Percentiles rank a stretch among this genome's conserved stretches.
Conservation (phyloP, 768 basidiomycete genomes). For the Artomyces pyxidatus region DNA sequence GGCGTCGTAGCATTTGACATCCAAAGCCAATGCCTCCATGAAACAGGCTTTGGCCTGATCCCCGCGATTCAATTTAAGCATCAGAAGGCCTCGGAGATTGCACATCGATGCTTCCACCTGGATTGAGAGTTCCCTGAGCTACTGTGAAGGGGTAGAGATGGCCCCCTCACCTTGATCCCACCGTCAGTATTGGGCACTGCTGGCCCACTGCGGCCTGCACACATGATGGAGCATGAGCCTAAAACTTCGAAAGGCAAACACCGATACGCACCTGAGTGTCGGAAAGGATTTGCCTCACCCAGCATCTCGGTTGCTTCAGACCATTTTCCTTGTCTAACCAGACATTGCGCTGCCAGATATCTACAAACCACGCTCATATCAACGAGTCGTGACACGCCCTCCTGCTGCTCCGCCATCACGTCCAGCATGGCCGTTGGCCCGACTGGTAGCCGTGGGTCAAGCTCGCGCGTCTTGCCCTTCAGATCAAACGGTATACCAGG, state of each 20-base stretch:
- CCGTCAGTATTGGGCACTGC: constrained; percentile 80
- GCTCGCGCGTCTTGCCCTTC: constrained; percentile 43
- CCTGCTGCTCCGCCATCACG: constrained; percentile 54
- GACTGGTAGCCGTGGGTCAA: constrained; percentile 50
- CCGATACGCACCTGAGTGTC: constrained; percentile 44
- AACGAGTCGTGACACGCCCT: constrained; percentile 67
- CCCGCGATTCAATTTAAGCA: constrained; percentile 87
- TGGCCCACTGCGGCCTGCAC: constrained; percentile 52
- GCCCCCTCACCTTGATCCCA: constrained; percentile 75
- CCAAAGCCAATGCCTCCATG: constrained; percentile 89
- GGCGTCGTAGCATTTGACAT: constrained; percentile 96
- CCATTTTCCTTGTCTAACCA: constrained; percentile 90
- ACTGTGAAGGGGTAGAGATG: background rate
- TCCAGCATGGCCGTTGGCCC: constrained; percentile 67
- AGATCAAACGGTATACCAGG: constrained; percentile 25
- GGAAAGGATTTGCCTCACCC: constrained; percentile 87
- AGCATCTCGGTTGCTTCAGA: constrained; percentile 86
- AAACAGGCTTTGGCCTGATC: constrained; percentile 92
- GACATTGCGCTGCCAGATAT: constrained; percentile 93
- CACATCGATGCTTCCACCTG: constrained; percentile 98
- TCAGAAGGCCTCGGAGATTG: constrained; percentile 84
- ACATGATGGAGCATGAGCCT: background rate
- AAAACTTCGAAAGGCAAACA: background rate
- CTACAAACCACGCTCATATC: constrained; percentile 95
- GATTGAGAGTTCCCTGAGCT: too few relatives aligned